Conservation (phyloP, 306 rosid genomes). For the Vigna reflexopilosa region DNA sequence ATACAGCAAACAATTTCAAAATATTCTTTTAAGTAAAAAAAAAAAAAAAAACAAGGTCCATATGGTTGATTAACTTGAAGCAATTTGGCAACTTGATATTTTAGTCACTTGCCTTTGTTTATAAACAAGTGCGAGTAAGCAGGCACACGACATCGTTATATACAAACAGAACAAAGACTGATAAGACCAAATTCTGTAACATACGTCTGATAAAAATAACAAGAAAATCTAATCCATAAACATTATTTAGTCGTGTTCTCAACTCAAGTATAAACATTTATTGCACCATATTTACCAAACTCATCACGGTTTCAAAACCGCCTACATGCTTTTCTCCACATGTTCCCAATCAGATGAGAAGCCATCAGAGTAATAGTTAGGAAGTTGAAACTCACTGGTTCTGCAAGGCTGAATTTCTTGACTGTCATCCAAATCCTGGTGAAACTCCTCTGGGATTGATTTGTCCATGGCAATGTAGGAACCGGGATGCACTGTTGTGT, state of each 20-base stretch:
- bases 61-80: conserved; percentile 9
- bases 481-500: conserved; percentile 42
- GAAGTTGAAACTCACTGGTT: conserved; percentile 41
- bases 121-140: conserved; percentile 23
- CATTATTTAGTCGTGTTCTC: conserved; percentile 36
- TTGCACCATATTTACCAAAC: conserved; percentile 32
- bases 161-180: conserved; percentile 19
- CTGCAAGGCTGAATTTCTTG: conserved; percentile 46
- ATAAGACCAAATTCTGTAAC: conserved; percentile 30
- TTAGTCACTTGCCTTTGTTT: not conserved
- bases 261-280: conserved; percentile 20
- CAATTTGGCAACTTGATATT: conserved; percentile 5
- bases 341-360: conserved; percentile 85
- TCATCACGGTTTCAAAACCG: conserved; percentile 37
- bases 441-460: conserved; percentile 45
- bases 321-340: conserved; percentile 57
- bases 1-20: not conserved
- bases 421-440: conserved; percentile 40
- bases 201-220: conserved; percentile 31
- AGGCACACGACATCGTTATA: conserved; percentile 30
- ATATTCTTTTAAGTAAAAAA: not conserved
- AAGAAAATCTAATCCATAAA: conserved; percentile 10
- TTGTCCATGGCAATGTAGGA: conserved; percentile 42
- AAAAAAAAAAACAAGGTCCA: not conserved
- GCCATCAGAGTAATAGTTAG: conserved; percentile 55